A percentile compares a stretch with the other conserved stretches of the same genome.
Conservation (phyloP, 2,329 filamentous ascomycete genomes). For the Fusarium poae region DNA sequence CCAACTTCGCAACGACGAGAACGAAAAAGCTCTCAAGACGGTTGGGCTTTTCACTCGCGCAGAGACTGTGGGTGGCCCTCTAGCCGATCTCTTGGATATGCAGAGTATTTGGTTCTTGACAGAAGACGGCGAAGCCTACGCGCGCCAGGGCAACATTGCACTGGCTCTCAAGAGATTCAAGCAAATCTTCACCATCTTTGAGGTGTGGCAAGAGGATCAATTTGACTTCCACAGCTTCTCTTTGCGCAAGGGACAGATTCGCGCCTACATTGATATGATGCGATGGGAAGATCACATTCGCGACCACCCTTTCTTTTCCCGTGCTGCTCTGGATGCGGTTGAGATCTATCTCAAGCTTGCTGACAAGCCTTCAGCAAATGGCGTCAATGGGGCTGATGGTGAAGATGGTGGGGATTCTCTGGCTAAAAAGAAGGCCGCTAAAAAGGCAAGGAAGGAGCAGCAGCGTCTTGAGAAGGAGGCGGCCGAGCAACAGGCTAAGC, state of each 20-base stretch:
- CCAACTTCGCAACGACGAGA: conserved; percentile 91
- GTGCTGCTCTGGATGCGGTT: conserved; percentile 84
- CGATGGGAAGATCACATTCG: conserved; percentile 93
- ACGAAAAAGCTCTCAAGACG: conserved; percentile 85
- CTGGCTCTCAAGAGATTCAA: conserved; percentile 94
- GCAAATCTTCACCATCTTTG: conserved; percentile 90
- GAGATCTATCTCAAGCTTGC: conserved; percentile 83
- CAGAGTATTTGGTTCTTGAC: conserved; percentile 98
- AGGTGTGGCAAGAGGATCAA: conserved; percentile 97
- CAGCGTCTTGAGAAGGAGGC: conserved; percentile 78
- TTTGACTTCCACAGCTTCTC: conserved; percentile 99
- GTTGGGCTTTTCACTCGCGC: conserved; percentile 95
- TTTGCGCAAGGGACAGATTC: conserved; percentile 93
- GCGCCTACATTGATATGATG: conserved; percentile 96
- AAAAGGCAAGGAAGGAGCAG: conserved; percentile 87
- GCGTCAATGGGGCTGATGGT: conserved; percentile 69
- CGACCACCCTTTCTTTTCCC: conserved; percentile 92
- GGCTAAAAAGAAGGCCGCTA: conserved; percentile 87
- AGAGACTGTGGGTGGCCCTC: conserved; percentile 86
- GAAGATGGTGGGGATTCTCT: conserved; percentile 67
- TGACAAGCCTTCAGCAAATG: conserved; percentile 78
- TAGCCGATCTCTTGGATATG: conserved; percentile 96
- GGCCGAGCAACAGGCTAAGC: conserved; percentile 81
- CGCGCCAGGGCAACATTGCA: conserved; percentile 83
- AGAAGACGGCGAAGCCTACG: conserved; percentile 92